These are phyloP conservation scores for Diaporthe destruens DNA, from an alignment of 2,329 filamentous ascomycete genomes.

Conservation along the genomic window DNA sequence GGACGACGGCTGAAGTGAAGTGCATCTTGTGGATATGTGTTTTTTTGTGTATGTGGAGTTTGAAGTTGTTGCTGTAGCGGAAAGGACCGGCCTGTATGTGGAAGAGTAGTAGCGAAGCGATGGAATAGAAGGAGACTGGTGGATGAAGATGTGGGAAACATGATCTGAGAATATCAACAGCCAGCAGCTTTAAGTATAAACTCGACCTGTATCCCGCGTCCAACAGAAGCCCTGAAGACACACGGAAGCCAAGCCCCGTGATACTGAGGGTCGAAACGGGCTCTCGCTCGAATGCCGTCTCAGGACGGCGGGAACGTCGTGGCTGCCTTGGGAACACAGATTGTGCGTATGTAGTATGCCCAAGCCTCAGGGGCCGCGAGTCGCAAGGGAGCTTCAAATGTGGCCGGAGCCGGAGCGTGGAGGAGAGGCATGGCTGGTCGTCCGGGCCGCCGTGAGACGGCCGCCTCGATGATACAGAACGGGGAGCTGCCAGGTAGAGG, in stretches of 20 bases:
- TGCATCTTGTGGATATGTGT: neutral
- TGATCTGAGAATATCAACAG: neutral
- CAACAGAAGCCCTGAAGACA: neutral
- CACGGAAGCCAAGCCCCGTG: neutral
- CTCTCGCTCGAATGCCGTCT: slow-evolving; percentile 11
- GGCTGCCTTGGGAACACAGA: neutral
- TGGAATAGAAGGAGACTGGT: slow-evolving; percentile 23
- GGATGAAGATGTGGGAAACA: slow-evolving; percentile 10
- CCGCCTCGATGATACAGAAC: slow-evolving; percentile 22
- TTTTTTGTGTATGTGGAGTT: neutral
- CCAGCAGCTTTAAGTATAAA: slow-evolving; percentile 16
- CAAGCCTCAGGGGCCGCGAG: slow-evolving; percentile 13
- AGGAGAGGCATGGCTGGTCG: neutral
- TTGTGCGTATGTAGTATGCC: neutral
- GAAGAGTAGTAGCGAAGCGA: slow-evolving; percentile 21
- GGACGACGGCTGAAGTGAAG: slow-evolving; percentile 12
- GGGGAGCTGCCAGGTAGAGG: slow-evolving; percentile 21
- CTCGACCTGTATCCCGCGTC: neutral
- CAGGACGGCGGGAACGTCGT: neutral
- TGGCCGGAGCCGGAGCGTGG: neutral
- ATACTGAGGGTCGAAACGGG: slow-evolving; percentile 22
- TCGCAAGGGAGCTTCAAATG: neutral
- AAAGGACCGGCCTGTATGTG: slow-evolving; percentile 15
- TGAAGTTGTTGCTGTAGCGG: neutral
- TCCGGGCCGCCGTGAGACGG: slow-evolving; percentile 21